phyloP scores from a whole-genome alignment of 441 rosid species.

The Geranium incanum region DNA sequence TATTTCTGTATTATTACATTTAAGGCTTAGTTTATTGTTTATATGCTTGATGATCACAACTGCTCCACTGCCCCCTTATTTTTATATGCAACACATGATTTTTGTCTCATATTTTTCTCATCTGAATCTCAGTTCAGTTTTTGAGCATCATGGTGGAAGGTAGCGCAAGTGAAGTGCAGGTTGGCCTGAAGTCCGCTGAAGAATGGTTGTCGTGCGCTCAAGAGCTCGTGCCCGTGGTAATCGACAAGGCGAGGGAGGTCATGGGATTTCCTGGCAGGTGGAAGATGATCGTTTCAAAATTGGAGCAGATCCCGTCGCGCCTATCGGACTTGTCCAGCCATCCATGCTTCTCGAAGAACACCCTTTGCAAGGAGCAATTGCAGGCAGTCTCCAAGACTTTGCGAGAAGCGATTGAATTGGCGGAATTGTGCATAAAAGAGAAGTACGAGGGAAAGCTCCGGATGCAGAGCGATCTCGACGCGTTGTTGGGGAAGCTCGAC shows the following conservation, averaged over 20 bases:
- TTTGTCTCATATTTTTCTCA: constrained; percentile 12
- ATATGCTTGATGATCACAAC: constrained; percentile 48
- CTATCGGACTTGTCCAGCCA: constrained; percentile 79
- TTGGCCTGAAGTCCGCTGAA: constrained; percentile 43
- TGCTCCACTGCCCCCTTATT: constrained; percentile 45
- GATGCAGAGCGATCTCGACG: constrained; percentile 94
- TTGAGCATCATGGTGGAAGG: constrained; percentile 63
- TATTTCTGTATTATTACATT: constrained; percentile 27
- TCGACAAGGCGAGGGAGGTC: constrained; percentile 51
- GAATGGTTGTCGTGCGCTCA: constrained; percentile 62
- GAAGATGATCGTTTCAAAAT: constrained; percentile 67
- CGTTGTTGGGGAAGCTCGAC: constrained; percentile 64
- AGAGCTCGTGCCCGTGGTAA: constrained; percentile 56
- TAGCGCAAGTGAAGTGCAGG: constrained; percentile 23
- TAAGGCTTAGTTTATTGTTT: constrained; percentile 21
- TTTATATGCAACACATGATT: constrained; percentile 23
- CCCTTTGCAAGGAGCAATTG: constrained; percentile 79
- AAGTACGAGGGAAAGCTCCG: constrained; percentile 74
- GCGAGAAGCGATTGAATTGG: constrained; percentile 49
- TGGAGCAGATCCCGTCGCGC: constrained; percentile 69
- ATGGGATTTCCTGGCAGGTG: constrained; percentile 71
- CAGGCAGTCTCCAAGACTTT: constrained; percentile 56
- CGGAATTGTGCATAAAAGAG: constrained; percentile 48
- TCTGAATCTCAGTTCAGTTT: constrained; percentile 29
- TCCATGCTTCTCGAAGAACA: constrained; percentile 77